These are phyloP conservation scores for Thozetella sp. DNA, from an alignment of 495 filamentous ascomycete genomes.

Conservation along the genomic window DNA sequence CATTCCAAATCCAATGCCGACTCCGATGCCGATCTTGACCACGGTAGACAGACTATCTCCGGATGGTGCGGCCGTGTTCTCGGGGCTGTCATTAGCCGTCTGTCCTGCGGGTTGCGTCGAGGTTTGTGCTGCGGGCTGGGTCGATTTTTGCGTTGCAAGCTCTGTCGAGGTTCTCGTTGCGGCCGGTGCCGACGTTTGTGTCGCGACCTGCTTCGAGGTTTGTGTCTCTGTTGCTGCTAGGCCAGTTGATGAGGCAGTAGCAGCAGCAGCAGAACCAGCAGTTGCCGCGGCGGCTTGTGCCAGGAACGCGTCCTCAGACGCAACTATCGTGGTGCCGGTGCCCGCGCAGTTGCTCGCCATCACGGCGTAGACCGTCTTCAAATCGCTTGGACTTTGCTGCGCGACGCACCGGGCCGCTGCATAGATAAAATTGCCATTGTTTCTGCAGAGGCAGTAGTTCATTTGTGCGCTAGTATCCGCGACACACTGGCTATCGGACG, in stretches of 20 bases:
- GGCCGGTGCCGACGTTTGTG: background rate
- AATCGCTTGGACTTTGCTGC: slow-evolving; percentile 18
- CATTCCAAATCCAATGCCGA: background rate
- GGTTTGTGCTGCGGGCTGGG: background rate
- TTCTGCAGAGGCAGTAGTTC: slow-evolving; percentile 26
- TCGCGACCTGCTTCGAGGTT: background rate
- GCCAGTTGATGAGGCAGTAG: background rate
- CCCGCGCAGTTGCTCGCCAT: slow-evolving; percentile 26
- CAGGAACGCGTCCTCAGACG: slow-evolving; percentile 27
- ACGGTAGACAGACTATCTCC: background rate
- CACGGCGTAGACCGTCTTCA: slow-evolving; percentile 25
- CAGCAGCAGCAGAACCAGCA: background rate
- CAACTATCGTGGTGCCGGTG: slow-evolving; percentile 26
- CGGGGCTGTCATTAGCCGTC: background rate
- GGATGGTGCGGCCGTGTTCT: background rate
- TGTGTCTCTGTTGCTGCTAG: background rate
- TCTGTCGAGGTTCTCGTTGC: background rate
- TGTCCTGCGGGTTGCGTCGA: background rate
- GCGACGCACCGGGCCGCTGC: slow-evolving; percentile 24
- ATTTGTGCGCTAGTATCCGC: slow-evolving; percentile 20
- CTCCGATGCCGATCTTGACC: background rate
- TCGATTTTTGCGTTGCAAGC: background rate
- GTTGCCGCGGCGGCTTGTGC: slow-evolving; percentile 21
- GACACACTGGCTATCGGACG: slow-evolving; percentile 16
- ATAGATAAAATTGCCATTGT: slow-evolving; percentile 28